These are phyloP conservation scores for Blepharisma undulans DNA, from an alignment of 169 alveolate genomes.

Conservation along the genomic window DNA sequence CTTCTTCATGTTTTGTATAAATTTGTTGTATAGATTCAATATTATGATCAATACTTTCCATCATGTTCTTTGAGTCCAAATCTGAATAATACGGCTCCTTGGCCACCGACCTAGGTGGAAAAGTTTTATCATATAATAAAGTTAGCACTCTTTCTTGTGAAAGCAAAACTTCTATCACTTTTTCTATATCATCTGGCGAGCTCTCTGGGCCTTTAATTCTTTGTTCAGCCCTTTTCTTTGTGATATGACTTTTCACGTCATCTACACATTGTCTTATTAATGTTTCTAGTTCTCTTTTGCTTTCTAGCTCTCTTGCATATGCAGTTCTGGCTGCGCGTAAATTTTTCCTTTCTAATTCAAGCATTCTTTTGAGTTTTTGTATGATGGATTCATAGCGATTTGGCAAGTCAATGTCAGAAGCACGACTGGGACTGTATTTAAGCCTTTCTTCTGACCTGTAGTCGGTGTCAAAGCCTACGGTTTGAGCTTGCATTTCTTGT, in stretches of 20 bases:
- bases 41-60: background rate
- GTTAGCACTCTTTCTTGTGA: conserved; percentile 61
- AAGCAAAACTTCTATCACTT: background rate
- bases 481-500: background rate
- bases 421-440: background rate
- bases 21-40: background rate
- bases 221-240: background rate
- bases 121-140: conserved; percentile 57
- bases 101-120: conserved; percentile 51
- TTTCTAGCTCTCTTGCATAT: conserved; percentile 58
- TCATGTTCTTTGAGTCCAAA: background rate
- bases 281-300: conserved; percentile 49
- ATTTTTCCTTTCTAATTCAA: conserved; percentile 50
- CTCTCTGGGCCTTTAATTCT: background rate
- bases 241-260: background rate
- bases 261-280: conserved; percentile 33
- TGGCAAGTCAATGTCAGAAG: background rate
- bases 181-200: background rate
- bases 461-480: background rate
- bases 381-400: conserved; percentile 50
- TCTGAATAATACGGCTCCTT: background rate
- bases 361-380: conserved; percentile 48
- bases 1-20: conserved; percentile 17
- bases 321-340: conserved; percentile 50
- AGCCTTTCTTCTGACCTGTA: background rate